A percentile compares a stretch with the other conserved stretches of the same genome.
phyloP scores from a whole-genome alignment of 192 early-diverging fungal genomes.

The Dispira simplex region DNA sequence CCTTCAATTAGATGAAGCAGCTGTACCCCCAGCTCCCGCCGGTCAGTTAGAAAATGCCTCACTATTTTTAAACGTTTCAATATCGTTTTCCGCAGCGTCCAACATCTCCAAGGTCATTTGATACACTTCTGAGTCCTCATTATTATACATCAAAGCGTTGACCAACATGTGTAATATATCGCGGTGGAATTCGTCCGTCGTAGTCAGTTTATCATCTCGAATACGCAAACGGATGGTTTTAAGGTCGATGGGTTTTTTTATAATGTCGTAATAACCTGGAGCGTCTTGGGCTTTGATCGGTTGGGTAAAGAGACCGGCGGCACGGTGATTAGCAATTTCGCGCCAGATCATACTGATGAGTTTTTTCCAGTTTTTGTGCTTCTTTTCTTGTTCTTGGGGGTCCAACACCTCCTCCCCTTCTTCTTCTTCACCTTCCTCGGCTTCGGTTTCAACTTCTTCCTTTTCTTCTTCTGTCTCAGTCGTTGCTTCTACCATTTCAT shows the following conservation, averaged over 20 bases:
- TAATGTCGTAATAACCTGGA: conserved; percentile 59
- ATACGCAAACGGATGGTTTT: conserved; percentile 76
- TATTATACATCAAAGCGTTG: conserved; percentile 87
- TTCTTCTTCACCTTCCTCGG: too few relatives aligned
- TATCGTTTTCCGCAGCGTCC: conserved; percentile 57
- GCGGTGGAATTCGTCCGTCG: conserved; percentile 79
- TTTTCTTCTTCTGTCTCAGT: too few relatives aligned
- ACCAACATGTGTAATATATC: conserved; percentile 80
- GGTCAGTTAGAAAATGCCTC: conserved; percentile 13
- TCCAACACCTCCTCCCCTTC: neutral
- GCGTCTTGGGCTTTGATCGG: conserved; percentile 69
- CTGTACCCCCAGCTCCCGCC: neutral
- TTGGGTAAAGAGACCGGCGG: conserved; percentile 71
- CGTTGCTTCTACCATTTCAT: too few relatives aligned
- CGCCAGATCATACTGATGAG: conserved; percentile 67
- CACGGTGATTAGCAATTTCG: conserved; percentile 81
- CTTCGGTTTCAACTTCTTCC: too few relatives aligned
- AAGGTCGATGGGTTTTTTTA: conserved; percentile 78
- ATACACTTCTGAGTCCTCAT: conserved; percentile 72
- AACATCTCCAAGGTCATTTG: conserved; percentile 74
- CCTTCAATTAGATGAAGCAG: neutral
- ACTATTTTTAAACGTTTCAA: conserved; percentile 38
- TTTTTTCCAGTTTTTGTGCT: conserved; percentile 66
- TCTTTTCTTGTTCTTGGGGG: conserved; percentile 12
- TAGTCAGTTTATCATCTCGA: conserved; percentile 63